Conservation (phyloP, 1,139 yeast genomes). For the Yamadazyma membranifaciens region DNA sequence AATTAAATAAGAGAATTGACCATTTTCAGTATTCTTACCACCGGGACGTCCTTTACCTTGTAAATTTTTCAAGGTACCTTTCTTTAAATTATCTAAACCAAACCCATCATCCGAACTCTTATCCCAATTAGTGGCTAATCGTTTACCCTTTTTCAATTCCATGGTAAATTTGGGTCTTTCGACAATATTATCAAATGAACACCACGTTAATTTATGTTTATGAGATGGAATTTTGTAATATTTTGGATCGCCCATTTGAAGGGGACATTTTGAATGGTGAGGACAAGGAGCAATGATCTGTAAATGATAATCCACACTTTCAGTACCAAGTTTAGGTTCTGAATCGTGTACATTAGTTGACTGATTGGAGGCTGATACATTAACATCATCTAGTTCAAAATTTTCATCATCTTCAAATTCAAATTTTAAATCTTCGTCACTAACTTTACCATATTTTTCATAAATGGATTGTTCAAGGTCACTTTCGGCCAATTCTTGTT, state of each 20-base stretch:
- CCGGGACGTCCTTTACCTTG: conserved; percentile 74
- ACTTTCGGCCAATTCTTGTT: conserved; percentile 16
- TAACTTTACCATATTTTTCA: conserved; percentile 39
- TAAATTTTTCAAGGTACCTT: conserved; percentile 26
- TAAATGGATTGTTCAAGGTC: conserved; percentile 19
- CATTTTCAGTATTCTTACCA: conserved; percentile 69
- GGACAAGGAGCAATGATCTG: conserved; percentile 85
- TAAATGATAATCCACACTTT: conserved; percentile 50
- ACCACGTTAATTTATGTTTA: conserved; percentile 65
- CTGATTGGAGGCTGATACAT: background rate
- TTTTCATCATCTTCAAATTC: conserved; percentile 46
- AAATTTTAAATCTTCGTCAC: conserved; percentile 45
- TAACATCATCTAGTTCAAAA: conserved; percentile 27
- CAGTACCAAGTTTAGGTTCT: conserved; percentile 12
- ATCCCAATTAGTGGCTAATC: conserved; percentile 74
- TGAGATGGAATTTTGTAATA: conserved; percentile 60
- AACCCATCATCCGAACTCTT: conserved; percentile 50
- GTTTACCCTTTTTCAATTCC: conserved; percentile 81
- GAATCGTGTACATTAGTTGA: background rate
- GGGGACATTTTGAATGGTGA: conserved; percentile 84
- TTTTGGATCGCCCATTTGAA: conserved; percentile 74
- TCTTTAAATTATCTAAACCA: conserved; percentile 38
- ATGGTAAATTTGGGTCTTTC: conserved; percentile 73
- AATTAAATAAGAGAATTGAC: conserved; percentile 75
- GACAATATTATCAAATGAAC: conserved; percentile 72